Evolutionary conservation across 768 basidiomycete genomes (phyloP).

Genomic region (Tremella fuciformis): DNA sequence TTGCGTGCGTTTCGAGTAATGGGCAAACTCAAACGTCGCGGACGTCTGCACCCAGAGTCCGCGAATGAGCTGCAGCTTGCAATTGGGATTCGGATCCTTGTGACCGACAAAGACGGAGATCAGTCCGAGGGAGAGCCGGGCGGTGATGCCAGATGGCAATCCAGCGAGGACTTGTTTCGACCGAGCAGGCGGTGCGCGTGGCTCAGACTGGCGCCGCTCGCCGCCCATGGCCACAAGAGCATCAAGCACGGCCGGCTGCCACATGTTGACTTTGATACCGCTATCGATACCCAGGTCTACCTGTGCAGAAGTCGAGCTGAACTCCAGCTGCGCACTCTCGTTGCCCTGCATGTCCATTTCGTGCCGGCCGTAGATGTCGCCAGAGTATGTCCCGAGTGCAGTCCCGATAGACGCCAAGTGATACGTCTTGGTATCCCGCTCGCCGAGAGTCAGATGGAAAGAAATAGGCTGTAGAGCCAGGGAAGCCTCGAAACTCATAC

Average conservation of each 20-base stretch:
- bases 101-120: slow-evolving; percentile 69
- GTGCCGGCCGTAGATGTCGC: slow-evolving; percentile 31
- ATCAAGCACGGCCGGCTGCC: slow-evolving; percentile 62
- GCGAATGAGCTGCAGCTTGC: slow-evolving; percentile 57
- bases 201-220: slow-evolving; percentile 15
- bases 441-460: slow-evolving; percentile 28
- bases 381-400: slow-evolving; percentile 23
- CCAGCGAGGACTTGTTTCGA: slow-evolving; percentile 44
- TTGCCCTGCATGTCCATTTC: slow-evolving; percentile 6
- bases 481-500: slow-evolving; percentile 21
- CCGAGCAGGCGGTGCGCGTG: background rate
- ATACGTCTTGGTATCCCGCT: slow-evolving; percentile 12
- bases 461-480: slow-evolving; percentile 31
- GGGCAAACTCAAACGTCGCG: slow-evolving; percentile 38
- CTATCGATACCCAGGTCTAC: slow-evolving; percentile 60
- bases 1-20: slow-evolving; percentile 35
- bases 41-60: slow-evolving; percentile 42
- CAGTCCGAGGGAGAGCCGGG: slow-evolving; percentile 62
- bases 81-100: slow-evolving; percentile 74
- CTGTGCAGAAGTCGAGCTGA: slow-evolving; percentile 44
- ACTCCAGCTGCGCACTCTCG: slow-evolving; percentile 25
- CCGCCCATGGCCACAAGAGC: slow-evolving; percentile 58
- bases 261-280: slow-evolving; percentile 63
- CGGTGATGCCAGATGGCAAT: slow-evolving; percentile 61
- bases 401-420: slow-evolving; percentile 32